phyloP scores from a whole-genome alignment of 352 stramenopile genomes.

The Plasmopara viticola region DNA sequence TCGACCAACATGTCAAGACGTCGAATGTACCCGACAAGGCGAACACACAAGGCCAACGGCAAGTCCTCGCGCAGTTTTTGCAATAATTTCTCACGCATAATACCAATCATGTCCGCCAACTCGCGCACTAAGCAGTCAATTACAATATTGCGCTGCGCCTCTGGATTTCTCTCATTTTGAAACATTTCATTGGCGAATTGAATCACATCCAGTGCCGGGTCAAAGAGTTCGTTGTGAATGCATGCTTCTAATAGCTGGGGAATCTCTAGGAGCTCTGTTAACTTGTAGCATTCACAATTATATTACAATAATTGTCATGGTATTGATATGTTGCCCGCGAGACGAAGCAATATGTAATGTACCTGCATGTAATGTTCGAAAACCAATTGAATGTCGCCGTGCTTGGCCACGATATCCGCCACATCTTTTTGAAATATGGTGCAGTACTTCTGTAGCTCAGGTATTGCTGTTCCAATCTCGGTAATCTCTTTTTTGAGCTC shows the following conservation, averaged over 20 bases:
- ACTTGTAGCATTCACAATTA: slow-evolving; percentile 24
- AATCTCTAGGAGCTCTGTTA: slow-evolving; percentile 97
- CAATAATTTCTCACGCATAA: slow-evolving; percentile 68
- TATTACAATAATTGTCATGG: not conserved
- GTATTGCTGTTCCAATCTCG: slow-evolving; percentile 42
- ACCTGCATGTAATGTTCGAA: slow-evolving; percentile 87
- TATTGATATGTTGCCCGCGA: not conserved
- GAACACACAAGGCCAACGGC: slow-evolving; percentile 72
- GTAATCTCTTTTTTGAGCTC: slow-evolving; percentile 67
- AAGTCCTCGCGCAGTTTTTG: slow-evolving; percentile 81
- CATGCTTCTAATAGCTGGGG: slow-evolving; percentile 96
- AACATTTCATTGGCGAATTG: slow-evolving; percentile 85
- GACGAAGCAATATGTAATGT: not conserved
- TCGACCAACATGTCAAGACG: slow-evolving; percentile 52
- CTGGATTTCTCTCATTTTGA: slow-evolving; percentile 21
- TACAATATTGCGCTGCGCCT: slow-evolving; percentile 41
- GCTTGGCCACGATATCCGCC: slow-evolving; percentile 49
- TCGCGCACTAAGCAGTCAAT: slow-evolving; percentile 63
- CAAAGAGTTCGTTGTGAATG: slow-evolving; percentile 94
- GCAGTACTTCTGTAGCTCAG: slow-evolving; percentile 51
- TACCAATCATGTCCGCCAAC: slow-evolving; percentile 52
- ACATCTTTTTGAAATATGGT: slow-evolving; percentile 48
- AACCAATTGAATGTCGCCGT: slow-evolving; percentile 85
- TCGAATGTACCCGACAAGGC: slow-evolving; percentile 71
- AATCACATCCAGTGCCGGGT: slow-evolving; percentile 94